Evolutionary conservation across 2,329 filamentous ascomycete species (phyloP), one percentile per base, ranked within the genome.

Genomic region (Hyphodiscus sp.): DNA sequence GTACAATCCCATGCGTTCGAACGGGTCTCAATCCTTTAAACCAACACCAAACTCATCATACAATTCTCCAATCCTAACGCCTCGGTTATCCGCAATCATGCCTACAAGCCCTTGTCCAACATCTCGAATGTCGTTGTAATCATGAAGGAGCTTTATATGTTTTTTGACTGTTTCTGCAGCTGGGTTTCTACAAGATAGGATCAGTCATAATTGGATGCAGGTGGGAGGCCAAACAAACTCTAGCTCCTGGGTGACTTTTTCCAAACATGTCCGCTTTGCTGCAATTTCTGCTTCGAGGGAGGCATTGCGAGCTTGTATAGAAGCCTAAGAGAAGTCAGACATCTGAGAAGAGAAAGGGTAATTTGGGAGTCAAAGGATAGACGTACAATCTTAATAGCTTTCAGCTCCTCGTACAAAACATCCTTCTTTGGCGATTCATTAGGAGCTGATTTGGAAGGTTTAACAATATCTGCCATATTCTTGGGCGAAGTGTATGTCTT

Each of bases 51-150:
- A 69, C 52, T 69, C 66, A 41, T 61, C 64, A 61, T 68, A 69
- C 20, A 68, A 50, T n/a, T 67, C 64, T 8, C 64, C 59, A 45
- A 68, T 61, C 48, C 66, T 58, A 45, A 80, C 74, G 9, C 82
- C 82, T 43, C 82, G 71, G 56, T 77, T 74, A 54, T 89, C 85
- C 3, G 85, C 85, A 65, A 88, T 80, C 61, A 88, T 68, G 0
- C 82, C 83, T 69, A 87, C 76, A 29, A 89, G 64, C 0, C 83
- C 84, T 63, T 83, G 78, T 0, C 80, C 85, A 8, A 86, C 73
- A 66, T 89, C 85, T 58, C 83, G 82, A 61, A 87, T 81, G 66
- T 87, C 84, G 62, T 89, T 89, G 69, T 88, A 89, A 53, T 80
- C 73, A 59, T 87, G 83, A 30, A 89, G 72, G 3, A 84, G 71